These are phyloP conservation scores for Fusarium sp. DNA, from an alignment of 2,329 filamentous ascomycete genomes.

Conservation along the genomic window DNA sequence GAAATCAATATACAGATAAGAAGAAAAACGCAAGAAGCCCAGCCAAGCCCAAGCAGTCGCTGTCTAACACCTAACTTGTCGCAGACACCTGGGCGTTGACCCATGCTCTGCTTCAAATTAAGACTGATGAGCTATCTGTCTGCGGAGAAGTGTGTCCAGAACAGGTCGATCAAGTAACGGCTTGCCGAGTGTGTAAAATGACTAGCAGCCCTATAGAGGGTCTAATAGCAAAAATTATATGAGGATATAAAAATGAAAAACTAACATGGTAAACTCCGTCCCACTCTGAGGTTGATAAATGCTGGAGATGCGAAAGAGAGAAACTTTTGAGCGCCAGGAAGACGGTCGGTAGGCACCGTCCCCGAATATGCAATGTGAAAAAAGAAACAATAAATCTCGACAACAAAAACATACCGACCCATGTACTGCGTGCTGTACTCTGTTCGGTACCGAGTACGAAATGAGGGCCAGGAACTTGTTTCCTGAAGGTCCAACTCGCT, in stretches of 20 bases:
- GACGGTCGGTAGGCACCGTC: constrained; percentile 1
- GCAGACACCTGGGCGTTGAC: constrained; percentile 2
- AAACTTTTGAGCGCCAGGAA: constrained; percentile 44
- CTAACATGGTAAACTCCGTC: constrained; percentile 33
- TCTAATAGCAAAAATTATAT: not conserved
- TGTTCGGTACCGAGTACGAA: constrained; percentile 27
- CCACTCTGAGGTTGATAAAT: constrained; percentile 25
- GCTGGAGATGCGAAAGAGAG: constrained; percentile 29
- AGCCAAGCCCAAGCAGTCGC: not conserved
- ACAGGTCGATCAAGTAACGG: constrained; percentile 2
- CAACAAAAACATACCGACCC: constrained; percentile 10
- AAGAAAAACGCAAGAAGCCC: constrained; percentile 8
- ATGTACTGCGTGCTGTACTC: constrained; percentile 35
- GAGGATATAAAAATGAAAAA: not conserved
- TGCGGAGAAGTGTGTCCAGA: not conserved
- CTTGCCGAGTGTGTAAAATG: not conserved
- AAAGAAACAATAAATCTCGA: constrained; percentile 12
- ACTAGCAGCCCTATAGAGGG: constrained; percentile 1
- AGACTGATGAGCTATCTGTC: constrained; percentile 3
- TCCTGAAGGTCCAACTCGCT: constrained; percentile 7
- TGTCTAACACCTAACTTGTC: constrained; percentile 5
- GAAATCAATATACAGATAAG: constrained; percentile 22
- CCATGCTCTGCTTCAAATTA: constrained; percentile 13
- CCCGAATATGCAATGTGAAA: constrained; percentile 24
- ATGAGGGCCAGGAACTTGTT: constrained; percentile 13